Evolutionary conservation across 257 asterid genomes (phyloP), one percentile per base, ranked within the genome.

Genomic region (Orobanche coerulescens): DNA sequence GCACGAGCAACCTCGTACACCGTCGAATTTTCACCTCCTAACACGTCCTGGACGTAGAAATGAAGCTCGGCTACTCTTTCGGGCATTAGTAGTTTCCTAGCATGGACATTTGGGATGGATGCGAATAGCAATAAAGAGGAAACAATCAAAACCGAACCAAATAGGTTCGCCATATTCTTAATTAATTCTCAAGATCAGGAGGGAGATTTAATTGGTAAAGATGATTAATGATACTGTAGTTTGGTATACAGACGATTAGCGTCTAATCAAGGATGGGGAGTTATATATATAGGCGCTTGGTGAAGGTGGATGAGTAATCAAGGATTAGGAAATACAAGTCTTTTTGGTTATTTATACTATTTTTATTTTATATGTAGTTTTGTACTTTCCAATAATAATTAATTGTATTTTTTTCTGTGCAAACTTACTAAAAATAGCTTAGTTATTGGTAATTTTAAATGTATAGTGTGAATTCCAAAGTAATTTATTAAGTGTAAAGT

Each of bases 1-100:
- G 80, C 68, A 5, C 62, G 59, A 0, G 80, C 85, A 5, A 80
- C 76, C 56, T 70, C 76, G 57, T 42, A 71, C 1, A 65, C 78
- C 0, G 78, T 65, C 18, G 42, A 28, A 10, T 58, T 76, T 0
- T 28, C 44, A 4, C 80, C 82, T 4, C 67, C 57, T 0, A 62
- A 31, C 1, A 54, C n/a, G 24, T 74, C 82, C 1, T 80, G 85
- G 2, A 71, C 75, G 43, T 60, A 76, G 65, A 80, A 16, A 9
- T 51, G 77, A 14, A 79, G 10, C 67, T 28, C 44, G 26, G 69
- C 65, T 0, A 52, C 20, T 4, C 44, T 73, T 8, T 69, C 76
- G 0, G 50, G 49, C 9, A 42, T 4, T 14, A 43, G 37, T 49
- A 50, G 56, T 1, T 23, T 16, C n/a, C 30, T 33, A 5, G 67